These are phyloP conservation scores for Russula sp. DNA, from an alignment of 768 basidiomycete species.

Conservation along the genomic window DNA sequence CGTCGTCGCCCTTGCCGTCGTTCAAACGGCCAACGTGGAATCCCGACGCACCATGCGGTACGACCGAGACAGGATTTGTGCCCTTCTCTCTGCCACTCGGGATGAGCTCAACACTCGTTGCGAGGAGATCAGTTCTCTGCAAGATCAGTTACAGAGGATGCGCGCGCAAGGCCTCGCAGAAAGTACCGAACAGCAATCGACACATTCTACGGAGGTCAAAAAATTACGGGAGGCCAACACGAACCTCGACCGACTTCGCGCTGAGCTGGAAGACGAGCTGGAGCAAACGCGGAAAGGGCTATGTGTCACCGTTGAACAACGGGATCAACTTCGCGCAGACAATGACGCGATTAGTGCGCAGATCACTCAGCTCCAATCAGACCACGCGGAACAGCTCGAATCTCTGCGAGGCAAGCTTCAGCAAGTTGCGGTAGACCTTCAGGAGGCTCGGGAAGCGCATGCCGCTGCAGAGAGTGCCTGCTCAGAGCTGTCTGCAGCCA, in stretches of 20 bases:
- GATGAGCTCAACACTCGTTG: slow-evolving; percentile 14
- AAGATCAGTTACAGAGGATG: slow-evolving; percentile 15
- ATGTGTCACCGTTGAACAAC: slow-evolving; percentile 15
- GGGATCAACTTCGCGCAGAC: slow-evolving; percentile 11
- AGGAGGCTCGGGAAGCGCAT: slow-evolving; percentile 19
- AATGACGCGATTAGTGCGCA: slow-evolving; percentile 7
- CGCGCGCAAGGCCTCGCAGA: slow-evolving; percentile 13
- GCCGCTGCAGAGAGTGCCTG: slow-evolving; percentile 33
- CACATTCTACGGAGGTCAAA: slow-evolving; percentile 10
- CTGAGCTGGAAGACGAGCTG: slow-evolving; percentile 24
- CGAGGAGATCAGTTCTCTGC: slow-evolving; percentile 12
- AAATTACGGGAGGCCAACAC: slow-evolving; percentile 19
- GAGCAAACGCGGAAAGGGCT: slow-evolving; percentile 24
- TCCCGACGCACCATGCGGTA: background rate
- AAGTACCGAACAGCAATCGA: background rate
- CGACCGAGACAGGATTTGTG: slow-evolving; percentile 14
- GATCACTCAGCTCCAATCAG: slow-evolving; percentile 12
- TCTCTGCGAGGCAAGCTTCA: slow-evolving; percentile 25
- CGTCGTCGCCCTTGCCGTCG: slow-evolving; percentile 9
- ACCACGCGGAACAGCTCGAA: slow-evolving; percentile 24
- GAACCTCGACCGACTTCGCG: slow-evolving; percentile 14
- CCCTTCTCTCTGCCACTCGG: slow-evolving; percentile 13
- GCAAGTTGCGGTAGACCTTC: slow-evolving; percentile 21
- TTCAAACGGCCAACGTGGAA: slow-evolving; percentile 8
- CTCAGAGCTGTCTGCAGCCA: slow-evolving; percentile 16